Evolutionary conservation across 768 basidiomycete genomes (phyloP), one percentile per base, ranked within the genome.

Genomic region (Collybia sordida): DNA sequence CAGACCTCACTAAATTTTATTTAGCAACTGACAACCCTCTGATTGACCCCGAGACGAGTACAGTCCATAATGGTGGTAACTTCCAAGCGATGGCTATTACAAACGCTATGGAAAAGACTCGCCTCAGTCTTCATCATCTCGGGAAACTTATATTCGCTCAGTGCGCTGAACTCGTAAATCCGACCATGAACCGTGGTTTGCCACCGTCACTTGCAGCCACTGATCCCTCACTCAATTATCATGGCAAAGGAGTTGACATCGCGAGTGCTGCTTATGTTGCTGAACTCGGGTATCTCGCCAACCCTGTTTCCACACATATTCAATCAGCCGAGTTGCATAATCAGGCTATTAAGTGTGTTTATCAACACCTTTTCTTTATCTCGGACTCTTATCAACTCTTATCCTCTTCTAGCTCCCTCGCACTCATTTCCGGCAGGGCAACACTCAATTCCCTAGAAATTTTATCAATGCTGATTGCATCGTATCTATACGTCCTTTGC

Each of bases 321-420:
- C 88, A 92, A 65, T 86, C 85, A 2, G 89, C 90, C 3, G 90
- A 92, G 67, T 87, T 90, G 78, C 87, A 90, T 57, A 92, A 92
- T 59, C 89, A 91, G 63, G 83, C 88, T 8, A 80, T 91, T 62
- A 92, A 91, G 86, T 86, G 57, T 60, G 84, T 69, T 36, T 37
- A 24, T 6, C 18, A 18, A 6, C 17, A 18, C 22, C 17, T 14
- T 3, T 27, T 15, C 3, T 27, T 15, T 34, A 6, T 11, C 38
- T 22, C 18, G 27, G 12, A 27, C 6, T 23, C n/a, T 31, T 31
- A 4, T 27, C 4, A 31, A 11, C 31, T 14, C 31, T 31, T 11
- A 31, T 11, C 3, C 14, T 31, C 31, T 4, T 38, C 15, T 43
- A 79, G 79, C 52, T 81, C 79, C 23, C 60, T 81, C 61, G 88